Base-by-base conservation (phyloP, 352 stramenopile genomes). In the Phytopythium ostracodes region DNA sequence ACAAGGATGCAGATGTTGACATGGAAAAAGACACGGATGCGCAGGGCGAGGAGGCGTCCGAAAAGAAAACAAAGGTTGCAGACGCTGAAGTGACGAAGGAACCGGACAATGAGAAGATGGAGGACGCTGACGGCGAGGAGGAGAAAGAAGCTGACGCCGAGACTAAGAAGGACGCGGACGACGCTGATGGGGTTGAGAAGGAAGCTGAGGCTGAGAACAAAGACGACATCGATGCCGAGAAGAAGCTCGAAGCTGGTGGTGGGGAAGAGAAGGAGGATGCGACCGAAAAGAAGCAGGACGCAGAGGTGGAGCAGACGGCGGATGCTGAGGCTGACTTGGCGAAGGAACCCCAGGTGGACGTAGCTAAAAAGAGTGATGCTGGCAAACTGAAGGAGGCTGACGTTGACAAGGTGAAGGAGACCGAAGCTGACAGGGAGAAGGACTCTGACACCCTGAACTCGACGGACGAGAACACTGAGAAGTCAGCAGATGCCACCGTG, bases 231-330 rank as follows among this genome's bases (percentile, higher is more conserved):
- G 17, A 10, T 25, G 24, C 24, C 15, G 36, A 59, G 22, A 20
- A 49, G 24, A 56, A 60, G 14, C 4, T 50, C 24, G 40, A 46
- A 11, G 5, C 17, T 18, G 33, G 38, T 14, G n/a, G 66, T n/a
- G 25, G n/a, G 6, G 38, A 59, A 18, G 38, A 59, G 35, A 57
- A 25, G 42, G 47, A 68, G 15, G 56, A 67, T 60, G 51, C 49
- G 18, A 24, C 38, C n/a, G 38, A 35, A 29, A 60, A 22, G 53
- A 60, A 63, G 35, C n/a, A 60, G 15, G 62, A 56, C 2, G 52
- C 46, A 4, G 29, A 62, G 9, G 47, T 36, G 17, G 14, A 24
- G 11, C 47, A 36, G 47, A 12, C 25, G 0, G 25, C 14, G 0
- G 22, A 52, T 33, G 42, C 42, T 14, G 42, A 4, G 12, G n/a